Base-by-base conservation (phyloP, 2,329 filamentous ascomycete species). In the Aureobasidium sp. region DNA sequence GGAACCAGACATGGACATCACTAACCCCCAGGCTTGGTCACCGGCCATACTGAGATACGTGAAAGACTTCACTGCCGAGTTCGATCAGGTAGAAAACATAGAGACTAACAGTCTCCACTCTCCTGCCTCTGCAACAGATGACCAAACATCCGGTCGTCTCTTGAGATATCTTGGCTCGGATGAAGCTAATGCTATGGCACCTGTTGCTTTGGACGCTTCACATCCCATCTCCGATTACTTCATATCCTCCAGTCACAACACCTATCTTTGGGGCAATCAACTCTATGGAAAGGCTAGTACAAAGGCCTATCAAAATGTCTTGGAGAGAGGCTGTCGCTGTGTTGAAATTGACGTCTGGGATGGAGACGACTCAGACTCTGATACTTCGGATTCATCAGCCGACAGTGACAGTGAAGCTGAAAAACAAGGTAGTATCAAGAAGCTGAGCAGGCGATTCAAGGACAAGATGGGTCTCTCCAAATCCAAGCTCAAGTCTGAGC, bases 261-360 rank as follows among this genome's bases (percentile, higher is more conserved):
- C 96, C 0, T 99, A 99, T 74, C 90, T 99, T 1, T 85, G 97
- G 6, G 96, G 96, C 18, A 91, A 95, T 63, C 96, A 99, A 77
- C 91, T 98, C 2, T 92, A 90, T 15, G 95, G 95, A 33, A 88
- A 93, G 51, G 98, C 96, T 2, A 98, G 95, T 75, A 93, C 97
- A 2, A 96, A 99, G 78, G 94, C 94, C 50, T 99, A 99, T 80
- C 97, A 98, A 72, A 90, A 90, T 11, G 93, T 95, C 4, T 86
- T 99, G 9, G 90, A 93, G 69, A 91, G 93, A 67, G 95, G 95
- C 11, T 99, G 96, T 77, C 92, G 96, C 58, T 98, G 96, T 77
- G 91, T 99, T 53, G 96, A 99, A 80, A 94, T 99, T 61, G 96
- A 99, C 79, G 98, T 95, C 79, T 99, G 96, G 96, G 94, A 99